phyloP scores from a whole-genome alignment of 768 basidiomycete species.

The Austroboletus festivus region DNA sequence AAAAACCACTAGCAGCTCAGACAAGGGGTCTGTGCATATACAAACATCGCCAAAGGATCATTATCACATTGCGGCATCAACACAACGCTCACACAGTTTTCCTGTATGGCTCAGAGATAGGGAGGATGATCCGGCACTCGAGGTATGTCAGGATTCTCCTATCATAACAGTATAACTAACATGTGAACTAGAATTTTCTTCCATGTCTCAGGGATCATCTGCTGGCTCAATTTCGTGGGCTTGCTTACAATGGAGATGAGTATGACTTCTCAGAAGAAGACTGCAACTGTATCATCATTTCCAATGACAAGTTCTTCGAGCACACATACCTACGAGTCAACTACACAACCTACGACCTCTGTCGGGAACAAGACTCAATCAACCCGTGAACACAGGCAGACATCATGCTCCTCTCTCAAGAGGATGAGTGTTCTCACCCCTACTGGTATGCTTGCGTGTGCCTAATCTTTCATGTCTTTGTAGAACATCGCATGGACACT shows the following conservation, averaged over 20 bases:
- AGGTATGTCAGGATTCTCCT: not conserved
- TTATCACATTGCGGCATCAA: not conserved
- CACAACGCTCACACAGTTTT: not conserved
- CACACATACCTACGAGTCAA: constrained; percentile 22
- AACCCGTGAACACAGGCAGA: constrained; percentile 33
- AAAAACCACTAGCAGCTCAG: too few relatives aligned
- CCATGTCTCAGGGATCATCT: not conserved
- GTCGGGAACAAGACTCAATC: constrained; percentile 34
- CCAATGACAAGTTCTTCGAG: constrained; percentile 17
- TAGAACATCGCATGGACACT: not conserved
- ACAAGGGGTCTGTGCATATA: not conserved
- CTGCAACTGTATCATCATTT: constrained; percentile 15
- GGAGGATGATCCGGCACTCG: not conserved
- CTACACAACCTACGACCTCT: constrained; percentile 29
- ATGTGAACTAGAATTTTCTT: not conserved
- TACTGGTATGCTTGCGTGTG: constrained; percentile 35
- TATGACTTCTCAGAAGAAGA: constrained; percentile 21
- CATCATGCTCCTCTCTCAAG: constrained; percentile 34
- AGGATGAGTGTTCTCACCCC: constrained; percentile 27
- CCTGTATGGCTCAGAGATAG: not conserved
- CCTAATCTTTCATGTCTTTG: constrained; percentile 12
- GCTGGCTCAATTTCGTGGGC: not conserved
- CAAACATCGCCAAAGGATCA: not conserved
- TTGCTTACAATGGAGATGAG: constrained; percentile 22
- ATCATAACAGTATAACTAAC: too few relatives aligned